Conservation (phyloP, 345 rosid genomes). For the Pugionium dolabratum region DNA sequence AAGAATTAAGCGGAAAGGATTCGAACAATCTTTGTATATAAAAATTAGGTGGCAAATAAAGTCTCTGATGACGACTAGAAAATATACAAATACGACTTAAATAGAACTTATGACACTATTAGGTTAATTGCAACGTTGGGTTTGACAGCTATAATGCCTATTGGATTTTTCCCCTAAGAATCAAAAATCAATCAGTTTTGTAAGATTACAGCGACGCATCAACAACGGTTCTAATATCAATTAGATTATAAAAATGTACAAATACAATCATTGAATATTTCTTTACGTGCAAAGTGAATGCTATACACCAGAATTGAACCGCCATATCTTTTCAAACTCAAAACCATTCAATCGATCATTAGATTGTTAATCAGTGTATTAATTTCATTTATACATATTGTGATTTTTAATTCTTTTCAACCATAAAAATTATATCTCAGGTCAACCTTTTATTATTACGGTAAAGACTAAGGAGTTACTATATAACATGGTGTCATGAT, state of each 20-base stretch:
- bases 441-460: no score
- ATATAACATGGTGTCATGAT: conserved; percentile 41
- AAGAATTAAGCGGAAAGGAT: no score
- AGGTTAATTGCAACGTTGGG: conserved; percentile 12
- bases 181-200: conserved; percentile 14
- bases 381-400: no score
- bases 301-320: conserved; percentile 5
- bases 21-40: no score
- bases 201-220: conserved; percentile 24
- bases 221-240: conserved; percentile 8
- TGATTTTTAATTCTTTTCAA: no score
- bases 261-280: conserved; percentile 22
- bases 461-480: not conserved
- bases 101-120: not conserved
- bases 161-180: conserved; percentile 10
- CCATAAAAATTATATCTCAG: no score
- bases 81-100: conserved; percentile 7
- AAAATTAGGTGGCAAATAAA: conserved; percentile 21
- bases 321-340: not conserved
- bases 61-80: conserved; percentile 2
- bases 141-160: conserved; percentile 25
- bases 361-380: not conserved
- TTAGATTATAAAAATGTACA: conserved; percentile 12
- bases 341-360: conserved; percentile 3
- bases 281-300: conserved; percentile 16